Percentiles rank a stretch among this genome's conserved stretches.
These are phyloP conservation scores for Phaffia tasmanica DNA, from an alignment of 768 basidiomycete species.

Conservation along the genomic window DNA sequence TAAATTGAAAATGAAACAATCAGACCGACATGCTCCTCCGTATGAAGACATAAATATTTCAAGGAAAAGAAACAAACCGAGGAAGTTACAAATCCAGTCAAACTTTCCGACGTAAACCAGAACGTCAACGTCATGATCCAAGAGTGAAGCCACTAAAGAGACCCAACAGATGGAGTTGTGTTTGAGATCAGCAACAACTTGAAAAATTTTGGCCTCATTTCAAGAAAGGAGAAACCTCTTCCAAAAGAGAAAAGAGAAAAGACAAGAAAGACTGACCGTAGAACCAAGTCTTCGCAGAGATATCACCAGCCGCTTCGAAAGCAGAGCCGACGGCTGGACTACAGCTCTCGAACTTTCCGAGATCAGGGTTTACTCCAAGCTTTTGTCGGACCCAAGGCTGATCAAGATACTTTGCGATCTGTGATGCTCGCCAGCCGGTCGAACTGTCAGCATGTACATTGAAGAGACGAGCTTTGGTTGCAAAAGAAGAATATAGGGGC, in stretches of 20 bases:
- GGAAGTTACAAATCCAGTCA: constrained; percentile 19
- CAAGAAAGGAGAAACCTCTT: neutral
- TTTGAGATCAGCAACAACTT: constrained; percentile 60
- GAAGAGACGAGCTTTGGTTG: neutral
- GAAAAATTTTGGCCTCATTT: too few species aligned
- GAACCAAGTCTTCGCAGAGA: constrained; percentile 45
- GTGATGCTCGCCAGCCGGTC: constrained; percentile 40
- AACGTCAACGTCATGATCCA: constrained; percentile 45
- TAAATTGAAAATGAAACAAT: constrained; percentile 22
- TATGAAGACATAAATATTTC: constrained; percentile 34
- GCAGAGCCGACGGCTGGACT: constrained; percentile 44
- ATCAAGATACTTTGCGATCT: constrained; percentile 54
- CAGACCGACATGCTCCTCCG: constrained; percentile 42
- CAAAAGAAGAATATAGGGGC: neutral
- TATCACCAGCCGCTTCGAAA: constrained; percentile 53
- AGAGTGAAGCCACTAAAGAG: neutral
- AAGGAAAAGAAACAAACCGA: constrained; percentile 41
- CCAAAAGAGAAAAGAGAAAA: constrained; percentile 6
- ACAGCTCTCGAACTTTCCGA: constrained; percentile 51
- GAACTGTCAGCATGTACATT: neutral
- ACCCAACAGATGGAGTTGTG: constrained; percentile 2
- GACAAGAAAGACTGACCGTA: too few species aligned
- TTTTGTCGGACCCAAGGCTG: constrained; percentile 45
- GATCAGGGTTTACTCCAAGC: constrained; percentile 51
- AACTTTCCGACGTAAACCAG: constrained; percentile 57